Conservation (phyloP, 345 rosid genomes). For the Crucihimalaya himalaica region DNA sequence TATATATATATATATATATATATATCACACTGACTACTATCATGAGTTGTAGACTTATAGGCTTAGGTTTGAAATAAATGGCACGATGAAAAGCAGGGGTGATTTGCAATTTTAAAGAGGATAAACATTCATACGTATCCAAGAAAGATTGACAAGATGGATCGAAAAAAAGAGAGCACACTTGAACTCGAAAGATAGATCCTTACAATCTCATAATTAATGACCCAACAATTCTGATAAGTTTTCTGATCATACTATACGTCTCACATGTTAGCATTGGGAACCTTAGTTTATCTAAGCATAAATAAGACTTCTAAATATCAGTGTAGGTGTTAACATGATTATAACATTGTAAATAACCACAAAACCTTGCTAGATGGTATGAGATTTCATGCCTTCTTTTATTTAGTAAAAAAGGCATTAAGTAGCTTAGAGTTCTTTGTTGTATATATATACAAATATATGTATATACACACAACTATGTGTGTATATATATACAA, state of each 20-base stretch:
- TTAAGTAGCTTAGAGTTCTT: too few relatives aligned
- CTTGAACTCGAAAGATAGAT: conserved; percentile 4
- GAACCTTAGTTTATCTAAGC: neutral
- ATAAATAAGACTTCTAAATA: neutral
- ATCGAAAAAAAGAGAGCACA: conserved; percentile 4
- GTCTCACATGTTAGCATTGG: too few relatives aligned
- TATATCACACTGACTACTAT: conserved; percentile 19
- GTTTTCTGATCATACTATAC: too few relatives aligned
- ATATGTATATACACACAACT: too few relatives aligned
- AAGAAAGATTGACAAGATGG: conserved; percentile 36
- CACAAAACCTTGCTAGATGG: neutral
- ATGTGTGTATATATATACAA: too few relatives aligned
- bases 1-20: conserved; percentile 7
- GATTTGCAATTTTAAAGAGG: conserved; percentile 14
- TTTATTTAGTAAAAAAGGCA: neutral
- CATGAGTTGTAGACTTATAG: conserved; percentile 20
- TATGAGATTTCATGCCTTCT: neutral
- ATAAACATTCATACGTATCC: conserved; percentile 21
- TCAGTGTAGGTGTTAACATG: neutral
- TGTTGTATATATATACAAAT: neutral
- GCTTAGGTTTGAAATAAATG: conserved; percentile 22
- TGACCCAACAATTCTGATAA: neutral
- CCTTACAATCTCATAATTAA: neutral
- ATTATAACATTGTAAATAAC: neutral
- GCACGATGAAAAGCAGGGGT: conserved; percentile 28